Evolutionary conservation across 257 asterid genomes (phyloP).

Genomic region (Cordia subcordata): DNA sequence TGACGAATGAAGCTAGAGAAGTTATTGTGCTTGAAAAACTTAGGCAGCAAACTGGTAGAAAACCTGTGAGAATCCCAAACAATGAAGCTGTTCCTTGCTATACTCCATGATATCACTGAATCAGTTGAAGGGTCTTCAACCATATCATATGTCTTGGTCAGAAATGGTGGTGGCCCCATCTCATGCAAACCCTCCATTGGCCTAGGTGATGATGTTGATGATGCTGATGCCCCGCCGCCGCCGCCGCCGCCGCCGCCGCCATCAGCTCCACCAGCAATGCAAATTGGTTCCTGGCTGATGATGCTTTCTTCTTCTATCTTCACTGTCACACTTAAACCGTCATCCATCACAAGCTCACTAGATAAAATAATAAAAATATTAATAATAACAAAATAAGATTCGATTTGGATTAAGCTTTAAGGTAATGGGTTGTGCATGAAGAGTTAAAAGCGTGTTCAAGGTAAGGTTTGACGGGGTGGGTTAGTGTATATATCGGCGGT

Average conservation of each 20-base stretch:
- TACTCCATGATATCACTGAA: constrained; percentile 78
- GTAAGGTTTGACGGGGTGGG: constrained; percentile 3
- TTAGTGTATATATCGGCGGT: background rate
- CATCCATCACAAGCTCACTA: background rate
- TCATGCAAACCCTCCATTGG: constrained; percentile 91
- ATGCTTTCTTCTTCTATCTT: constrained; percentile 44
- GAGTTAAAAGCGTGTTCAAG: background rate
- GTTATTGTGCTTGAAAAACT: constrained; percentile 78
- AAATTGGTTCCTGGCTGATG: background rate
- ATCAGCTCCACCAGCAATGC: background rate
- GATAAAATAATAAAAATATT: too few relatives aligned
- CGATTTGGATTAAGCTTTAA: background rate
- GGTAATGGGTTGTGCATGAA: background rate
- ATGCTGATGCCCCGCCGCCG: constrained; percentile 10
- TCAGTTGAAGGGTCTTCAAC: constrained; percentile 89
- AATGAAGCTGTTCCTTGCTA: constrained; percentile 68
- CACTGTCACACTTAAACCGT: constrained; percentile 13
- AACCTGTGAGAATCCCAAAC: constrained; percentile 79
- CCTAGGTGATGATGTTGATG: constrained; percentile 36
- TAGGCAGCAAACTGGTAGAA: constrained; percentile 78
- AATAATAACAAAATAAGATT: too few relatives aligned
- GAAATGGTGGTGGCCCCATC: constrained; percentile 84
- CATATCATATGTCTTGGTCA: constrained; percentile 74
- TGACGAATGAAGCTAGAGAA: constrained; percentile 96
- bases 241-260: constrained; percentile 8